A percentile compares a stretch with the other conserved stretches of the same genome.
phyloP scores from a whole-genome alignment of 2,329 filamentous ascomycete genomes.

The Colletotrichum salicis region DNA sequence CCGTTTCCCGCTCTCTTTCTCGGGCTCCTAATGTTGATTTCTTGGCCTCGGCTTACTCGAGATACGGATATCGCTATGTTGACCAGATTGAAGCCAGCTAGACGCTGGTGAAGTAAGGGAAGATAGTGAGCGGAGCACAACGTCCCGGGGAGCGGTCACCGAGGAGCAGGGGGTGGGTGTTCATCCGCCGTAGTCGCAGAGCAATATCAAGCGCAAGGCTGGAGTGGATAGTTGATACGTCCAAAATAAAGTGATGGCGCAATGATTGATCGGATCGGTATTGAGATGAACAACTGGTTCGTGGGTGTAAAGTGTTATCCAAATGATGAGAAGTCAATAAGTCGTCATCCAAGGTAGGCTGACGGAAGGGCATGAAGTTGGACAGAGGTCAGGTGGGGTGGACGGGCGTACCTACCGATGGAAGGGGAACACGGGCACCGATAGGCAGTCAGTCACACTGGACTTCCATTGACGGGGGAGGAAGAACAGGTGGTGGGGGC shows the following conservation, averaged over 20 bases:
- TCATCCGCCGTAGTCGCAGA: not conserved
- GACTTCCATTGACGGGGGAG: not conserved
- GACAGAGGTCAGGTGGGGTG: slow-evolving; percentile 5
- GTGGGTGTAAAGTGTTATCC: not conserved
- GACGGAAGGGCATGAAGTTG: slow-evolving; percentile 1
- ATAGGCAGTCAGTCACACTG: not conserved
- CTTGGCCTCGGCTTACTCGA: not conserved
- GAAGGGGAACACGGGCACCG: not conserved
- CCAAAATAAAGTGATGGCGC: not conserved
- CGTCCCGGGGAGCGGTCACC: not conserved
- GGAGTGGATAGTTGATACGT: not conserved
- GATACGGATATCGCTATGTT: not conserved
- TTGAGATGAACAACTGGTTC: slow-evolving; percentile 6
- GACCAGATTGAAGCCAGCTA: not conserved
- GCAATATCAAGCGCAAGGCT: not conserved
- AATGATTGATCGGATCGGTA: not conserved
- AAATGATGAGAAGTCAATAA: not conserved
- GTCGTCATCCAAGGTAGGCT: slow-evolving; percentile 6
- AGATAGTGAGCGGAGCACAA: not conserved
- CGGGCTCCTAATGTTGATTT: not conserved
- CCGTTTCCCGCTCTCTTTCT: not conserved
- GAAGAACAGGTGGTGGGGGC: slow-evolving; percentile 1
- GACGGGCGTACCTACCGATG: not conserved
- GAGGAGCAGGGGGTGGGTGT: not conserved
- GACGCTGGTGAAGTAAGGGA: not conserved